Base-by-base conservation (phyloP, 23 red algal genomes). In the Rhodosorus marinus region DNA sequence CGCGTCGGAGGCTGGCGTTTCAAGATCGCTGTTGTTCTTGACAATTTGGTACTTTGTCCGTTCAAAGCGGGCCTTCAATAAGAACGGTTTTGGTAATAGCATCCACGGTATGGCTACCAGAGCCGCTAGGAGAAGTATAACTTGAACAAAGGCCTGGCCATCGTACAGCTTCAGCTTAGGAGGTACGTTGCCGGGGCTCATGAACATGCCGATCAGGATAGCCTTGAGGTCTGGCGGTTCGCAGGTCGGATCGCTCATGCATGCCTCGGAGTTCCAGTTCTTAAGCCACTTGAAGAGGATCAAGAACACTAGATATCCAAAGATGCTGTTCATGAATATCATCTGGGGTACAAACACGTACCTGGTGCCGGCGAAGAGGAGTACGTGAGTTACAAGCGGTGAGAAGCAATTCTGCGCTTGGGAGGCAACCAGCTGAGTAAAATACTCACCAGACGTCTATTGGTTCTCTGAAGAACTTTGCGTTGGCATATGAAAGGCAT, bases 301-400 rank as follows among this genome's bases (percentile, higher is more conserved):
- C 7, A 93, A 38, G 1, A 82, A 20, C 4, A 93, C 67, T 2
- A 93, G 66, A 29, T 93, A 93, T 30, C 86, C 86, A 49, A 93
- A 93, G n/a, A 76, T 71, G 26, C 57, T 65, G 34, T 62, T 76
- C 67, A 93, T 81, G 55, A 93, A 93, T 23, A 93, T 58, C 57
- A 93, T 68, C 52, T 93, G 86, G n/a, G 86, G 86, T 8, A 93
- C 57, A 55, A 93, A 93, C 41, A 93, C 86, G 66, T 82, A 72
- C 75, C 68, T n/a, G n/a, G n/a, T n/a, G n/a, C n/a, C n/a, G n/a
- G n/a, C n/a, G n/a, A n/a, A n/a, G n/a, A n/a, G n/a, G n/a, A n/a
- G n/a, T n/a, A n/a, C n/a, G n/a, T n/a, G n/a, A n/a, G n/a, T n/a
- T n/a, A n/a, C n/a, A n/a, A n/a, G n/a, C n/a, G n/a, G n/a, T n/a